Base-by-base conservation (phyloP, 495 filamentous ascomycete genomes). In the Hypoxylon lienhwacheense region DNA sequence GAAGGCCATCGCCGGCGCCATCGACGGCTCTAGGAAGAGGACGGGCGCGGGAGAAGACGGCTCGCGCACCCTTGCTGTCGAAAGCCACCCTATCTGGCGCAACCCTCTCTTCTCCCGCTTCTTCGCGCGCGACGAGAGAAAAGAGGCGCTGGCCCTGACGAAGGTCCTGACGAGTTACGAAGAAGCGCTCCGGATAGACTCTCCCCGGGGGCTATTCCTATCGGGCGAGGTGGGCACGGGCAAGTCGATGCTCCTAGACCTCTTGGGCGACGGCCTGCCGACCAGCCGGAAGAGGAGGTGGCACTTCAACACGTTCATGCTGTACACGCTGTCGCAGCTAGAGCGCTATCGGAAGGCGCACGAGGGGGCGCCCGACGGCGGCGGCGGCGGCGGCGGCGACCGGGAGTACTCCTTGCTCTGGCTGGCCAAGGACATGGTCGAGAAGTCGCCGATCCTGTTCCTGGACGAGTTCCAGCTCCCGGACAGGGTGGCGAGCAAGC, bases 281-380 rank as follows among this genome's bases (percentile, higher is more conserved):
- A 86, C 77, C 11, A 67, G 70, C 11, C 80, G 79, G 58, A 89
- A 90, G 68, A 73, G 77, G 44, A 70, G 85, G 47, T 88, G 82
- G 81, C 85, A 89, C 64, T 89, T 87, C 68, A 85, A 86, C 63
- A 86, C 81, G 0, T 89, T 89, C 54, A 89, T 89, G 85, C 66
- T 89, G 6, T 78, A 88, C 47, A 82, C 77, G 1, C 68, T 88
- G 20, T 81, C 85, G 2, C 77, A 73, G 25, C 66, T 89, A 3
- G 87, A 89, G 55, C 63, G 70, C 24, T 73, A 85, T 17, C 72
- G 82, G 24, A 79, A 74, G 25, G 65, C 61, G 1, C 61, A 63
- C 12, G n/a, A n/a, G n/a, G n/a, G n/a, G n/a, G n/a, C n/a, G n/a
- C n/a, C n/a, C n/a, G n/a, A n/a, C n/a, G n/a, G n/a, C n/a, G n/a